A percentile compares a stretch with the other conserved stretches of the same genome.
Conservation (phyloP, 192 early-diverging fungal genomes). For the Rhizophagus prolifer region DNA sequence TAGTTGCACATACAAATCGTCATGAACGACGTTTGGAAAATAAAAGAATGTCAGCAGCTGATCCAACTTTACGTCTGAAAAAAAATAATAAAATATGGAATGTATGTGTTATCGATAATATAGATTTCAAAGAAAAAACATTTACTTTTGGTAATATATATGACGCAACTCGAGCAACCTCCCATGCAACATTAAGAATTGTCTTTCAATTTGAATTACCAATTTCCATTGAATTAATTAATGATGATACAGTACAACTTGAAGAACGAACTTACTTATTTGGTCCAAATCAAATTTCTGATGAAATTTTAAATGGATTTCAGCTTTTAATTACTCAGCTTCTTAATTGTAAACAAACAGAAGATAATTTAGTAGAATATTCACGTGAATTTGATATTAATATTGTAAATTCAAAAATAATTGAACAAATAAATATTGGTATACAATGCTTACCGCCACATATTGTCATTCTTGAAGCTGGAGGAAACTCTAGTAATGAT, state of each 20-base stretch:
- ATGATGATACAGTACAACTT: neutral
- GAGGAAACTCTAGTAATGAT: neutral
- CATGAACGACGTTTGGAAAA: neutral
- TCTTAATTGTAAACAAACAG: no score
- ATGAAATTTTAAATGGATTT: neutral
- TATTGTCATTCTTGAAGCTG: constrained; percentile 18
- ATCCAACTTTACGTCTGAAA: neutral
- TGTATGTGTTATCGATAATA: constrained; percentile 17
- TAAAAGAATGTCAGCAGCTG: neutral
- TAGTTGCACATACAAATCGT: neutral
- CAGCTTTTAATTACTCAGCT: no score
- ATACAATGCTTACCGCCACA: neutral
- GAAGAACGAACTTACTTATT: neutral
- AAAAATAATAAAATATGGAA: constrained; percentile 5
- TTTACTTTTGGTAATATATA: constrained; percentile 6
- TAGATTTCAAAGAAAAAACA: neutral
- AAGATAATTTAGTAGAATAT: neutral
- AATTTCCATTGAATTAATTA: neutral
- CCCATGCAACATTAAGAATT: neutral
- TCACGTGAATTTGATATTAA: neutral
- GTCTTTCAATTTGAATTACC: neutral
- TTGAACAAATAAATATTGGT: neutral
- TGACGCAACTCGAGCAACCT: neutral
- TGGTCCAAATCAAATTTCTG: neutral
- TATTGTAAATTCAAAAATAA: neutral